Evolutionary conservation across 495 filamentous ascomycete genomes (phyloP), one percentile per base, ranked within the genome.

Genomic region (Tuber indicum): DNA sequence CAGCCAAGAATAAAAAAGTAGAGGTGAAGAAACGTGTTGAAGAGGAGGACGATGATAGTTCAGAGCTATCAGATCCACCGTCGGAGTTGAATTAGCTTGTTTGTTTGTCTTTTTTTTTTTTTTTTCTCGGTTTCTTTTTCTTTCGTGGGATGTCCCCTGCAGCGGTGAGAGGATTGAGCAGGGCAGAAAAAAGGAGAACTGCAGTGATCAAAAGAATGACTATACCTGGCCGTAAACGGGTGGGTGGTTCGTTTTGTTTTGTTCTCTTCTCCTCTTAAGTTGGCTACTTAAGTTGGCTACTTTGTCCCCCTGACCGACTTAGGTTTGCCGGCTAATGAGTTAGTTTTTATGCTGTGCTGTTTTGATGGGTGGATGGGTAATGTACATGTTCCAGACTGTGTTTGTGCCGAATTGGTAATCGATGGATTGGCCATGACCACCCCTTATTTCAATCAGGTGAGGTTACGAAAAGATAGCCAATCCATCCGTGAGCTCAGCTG

Each of bases 1-100:
- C 77, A 39, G 52, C 73, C 7, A 75, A 81, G 36, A 77, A 52
- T 71, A 80, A 75, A 23, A 32, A 58, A 42, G 21, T 43, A 58
- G 78, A 21, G 72, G 70, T 23, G 70, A 42, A 39, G 6, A 75
- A 72, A 41, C 46, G 41, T 4, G 16, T 46, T 9, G 16, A 45
- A 26, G 73, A 69, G 8, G 71, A 72, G 42, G 71, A 76, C n/a
- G 78, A 80, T 2, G 78, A 80, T 44, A 80, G 78, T 45, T 80
- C 77, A 10, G 78, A 80, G 71, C 45, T 80, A 23, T 80, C 78
- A 6, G 78, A 80, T 71, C 78, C 77, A 2, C 77, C 78, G 26
- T 79, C 77, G 7, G 78, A 80, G 79, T 47, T 76, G 14, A 74
- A 80, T 66, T 66, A 66, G 14, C 14, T 66, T 36, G 58, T 58